A percentile compares a stretch with the other conserved stretches of the same genome.
These are phyloP conservation scores for Parathielavia appendiculata DNA, from an alignment of 495 filamentous ascomycete genomes.

Conservation along the genomic window DNA sequence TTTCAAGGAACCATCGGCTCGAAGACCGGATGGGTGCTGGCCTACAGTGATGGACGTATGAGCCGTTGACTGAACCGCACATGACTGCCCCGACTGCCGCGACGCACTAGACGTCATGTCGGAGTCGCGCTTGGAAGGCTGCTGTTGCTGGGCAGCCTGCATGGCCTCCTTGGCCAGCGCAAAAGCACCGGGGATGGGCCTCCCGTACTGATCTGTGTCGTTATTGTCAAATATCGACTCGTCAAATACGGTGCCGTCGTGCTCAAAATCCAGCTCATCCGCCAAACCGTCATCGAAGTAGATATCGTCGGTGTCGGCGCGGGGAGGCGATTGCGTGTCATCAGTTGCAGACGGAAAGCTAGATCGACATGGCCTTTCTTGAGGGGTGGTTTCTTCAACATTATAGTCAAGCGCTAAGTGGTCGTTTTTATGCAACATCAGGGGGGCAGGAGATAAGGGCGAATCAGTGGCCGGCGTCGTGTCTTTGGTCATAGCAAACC, in stretches of 20 bases:
- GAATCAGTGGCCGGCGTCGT: slow-evolving; percentile 21
- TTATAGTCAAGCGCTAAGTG: slow-evolving; percentile 36
- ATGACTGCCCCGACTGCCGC: slow-evolving; percentile 38
- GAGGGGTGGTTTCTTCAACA: slow-evolving; percentile 16
- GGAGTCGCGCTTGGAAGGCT: slow-evolving; percentile 35
- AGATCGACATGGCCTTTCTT: slow-evolving; percentile 4
- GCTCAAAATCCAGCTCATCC: slow-evolving; percentile 45
- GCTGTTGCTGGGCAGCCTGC: slow-evolving; percentile 27
- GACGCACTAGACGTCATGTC: slow-evolving; percentile 36
- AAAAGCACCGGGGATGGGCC: slow-evolving; percentile 48
- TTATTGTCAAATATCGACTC: slow-evolving; percentile 75
- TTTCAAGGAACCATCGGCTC: not conserved
- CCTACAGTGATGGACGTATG: slow-evolving; percentile 36
- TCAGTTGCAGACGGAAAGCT: slow-evolving; percentile 6
- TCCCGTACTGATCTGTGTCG: slow-evolving; percentile 51
- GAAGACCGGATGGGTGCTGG: slow-evolving; percentile 18
- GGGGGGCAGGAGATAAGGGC: slow-evolving; percentile 14
- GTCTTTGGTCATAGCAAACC: slow-evolving; percentile 47
- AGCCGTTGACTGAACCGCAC: slow-evolving; percentile 37
- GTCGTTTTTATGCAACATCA: slow-evolving; percentile 9
- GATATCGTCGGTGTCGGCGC: slow-evolving; percentile 59
- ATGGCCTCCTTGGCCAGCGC: slow-evolving; percentile 39
- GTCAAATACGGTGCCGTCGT: slow-evolving; percentile 58
- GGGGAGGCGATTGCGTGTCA: slow-evolving; percentile 15
- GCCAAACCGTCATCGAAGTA: slow-evolving; percentile 76